Evolutionary conservation across 2,329 filamentous ascomycete genomes (phyloP), one percentile per base, ranked within the genome.

Genomic region (Nemania serpens): DNA sequence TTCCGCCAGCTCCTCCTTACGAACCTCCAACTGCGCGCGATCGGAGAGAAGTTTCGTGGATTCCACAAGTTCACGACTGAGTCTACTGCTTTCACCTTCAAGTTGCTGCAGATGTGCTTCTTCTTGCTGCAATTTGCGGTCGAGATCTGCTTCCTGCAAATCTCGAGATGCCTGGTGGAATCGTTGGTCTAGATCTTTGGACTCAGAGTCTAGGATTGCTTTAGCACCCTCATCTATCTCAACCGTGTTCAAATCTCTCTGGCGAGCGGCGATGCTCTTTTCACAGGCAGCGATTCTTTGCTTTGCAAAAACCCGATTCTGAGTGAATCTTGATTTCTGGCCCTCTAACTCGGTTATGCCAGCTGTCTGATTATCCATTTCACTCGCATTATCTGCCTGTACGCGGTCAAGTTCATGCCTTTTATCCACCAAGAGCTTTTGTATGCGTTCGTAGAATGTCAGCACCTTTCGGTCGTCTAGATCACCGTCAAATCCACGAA

Each of bases 181-280:
- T 36, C 83, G 84, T 17, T 79, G 78, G 62, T 89, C 84, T 0
- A 91, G 82, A 41, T 95, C 90, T 39, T 86, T 84, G 50, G 91
- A 84, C 55, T 89, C 88, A 15, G 88, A 85, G 69, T 95, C 89
- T 6, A 97, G 81, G 3, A 91, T 81, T 25, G 90, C 90, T 73
- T 91, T 91, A 34, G 86, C 85, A 3, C 93, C 93, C 76, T 98
- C 94, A 68, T 99, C 94, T 33, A 93, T 83, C 37, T 90, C 84
- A 57, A 99, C 88, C n/a, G 81, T 80, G 68, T 89, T 83, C 34
- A 92, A 80, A 34, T 90, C 86, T 48, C 79, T 82, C 71, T 96
- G 91, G 36, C 93, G 80, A 1, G 79, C 77, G 3, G 76, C 77
- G 6, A 88, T 85, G 55, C 90, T 90, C 70, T 84, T 87, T 61